Base-by-base conservation (phyloP, 345 rosid genomes). In the Sapria himalayana region DNA sequence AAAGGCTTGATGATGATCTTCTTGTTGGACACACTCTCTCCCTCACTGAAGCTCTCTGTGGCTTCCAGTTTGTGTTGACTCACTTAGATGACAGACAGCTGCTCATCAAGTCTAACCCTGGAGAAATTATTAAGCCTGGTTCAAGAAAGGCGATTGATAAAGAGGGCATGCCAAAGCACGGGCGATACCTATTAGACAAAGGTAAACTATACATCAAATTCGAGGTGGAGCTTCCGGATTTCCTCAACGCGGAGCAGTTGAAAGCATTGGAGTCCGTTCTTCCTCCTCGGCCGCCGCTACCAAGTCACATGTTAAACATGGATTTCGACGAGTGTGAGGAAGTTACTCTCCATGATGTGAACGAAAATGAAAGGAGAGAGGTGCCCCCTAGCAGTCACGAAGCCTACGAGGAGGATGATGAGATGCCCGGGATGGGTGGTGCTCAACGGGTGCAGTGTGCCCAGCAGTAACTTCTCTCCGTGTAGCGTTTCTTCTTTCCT, bases 281-380 rank as follows among this genome's bases (percentile, higher is more conserved):
- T 6, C 39, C 3, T 2, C 39, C 39, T 6, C 15, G 39, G 18
- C 4, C 39, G n/a, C n/a, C n/a, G n/a, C 55, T 66, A 14, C 19
- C 56, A 0, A 43, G 63, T 1, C 64, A 54, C 44, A 7, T 79
- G 54, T 76, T 73, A 0, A 85, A 78, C 39, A 82, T 78, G 93
- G 98, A 82, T 46, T 57, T 78, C 23, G 94, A 76, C 1, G 81
- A 78, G 51, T 82, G 93, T 2, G 91, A 89, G 68, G 98, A 89
- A 61, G 74, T 93, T 0, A 82, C 93, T 0, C 38, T 82, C 38
- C 80, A 78, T 18, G 93, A 89, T 43, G 91, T 78, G 29, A 72
- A 89, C 70, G 91, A 74, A 44, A 93, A 89, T 65, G 92, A 81
- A 72, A 76, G 62, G 78, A 58, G 82, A 52, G 76, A 89, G 59